Evolutionary conservation across 768 basidiomycete genomes (phyloP).

Genomic region (Serendipita sp.): DNA sequence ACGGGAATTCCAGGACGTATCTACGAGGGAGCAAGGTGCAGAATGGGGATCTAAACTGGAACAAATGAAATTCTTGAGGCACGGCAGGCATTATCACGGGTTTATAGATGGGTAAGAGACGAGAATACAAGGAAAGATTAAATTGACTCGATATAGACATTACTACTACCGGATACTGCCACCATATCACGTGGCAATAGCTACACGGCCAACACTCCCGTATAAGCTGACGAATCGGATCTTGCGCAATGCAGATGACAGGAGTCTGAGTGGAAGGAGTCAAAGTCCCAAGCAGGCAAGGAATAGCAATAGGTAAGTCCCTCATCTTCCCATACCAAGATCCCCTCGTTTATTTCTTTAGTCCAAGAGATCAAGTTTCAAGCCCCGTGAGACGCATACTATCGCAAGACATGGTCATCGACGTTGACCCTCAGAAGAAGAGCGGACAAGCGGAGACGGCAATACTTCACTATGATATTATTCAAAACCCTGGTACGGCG

Average conservation of each 20-base stretch:
- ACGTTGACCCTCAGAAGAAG: conserved; percentile 62
- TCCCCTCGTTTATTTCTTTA: background rate
- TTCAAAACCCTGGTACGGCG: conserved; percentile 85
- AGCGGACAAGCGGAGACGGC: conserved; percentile 82
- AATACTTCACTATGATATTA: conserved; percentile 82
- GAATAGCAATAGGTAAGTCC: background rate
- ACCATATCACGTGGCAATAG: background rate
- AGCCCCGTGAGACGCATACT: conserved; percentile 46
- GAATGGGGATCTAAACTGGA: conserved; percentile 65
- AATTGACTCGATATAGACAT: conserved; percentile 33
- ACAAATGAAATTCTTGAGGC: conserved; percentile 74
- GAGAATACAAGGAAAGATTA: background rate
- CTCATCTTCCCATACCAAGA: background rate
- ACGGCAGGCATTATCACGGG: conserved; percentile 59
- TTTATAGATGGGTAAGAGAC: conserved; percentile 70
- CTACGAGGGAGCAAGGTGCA: conserved; percentile 59
- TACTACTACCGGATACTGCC: conserved; percentile 45
- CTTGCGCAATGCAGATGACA: background rate
- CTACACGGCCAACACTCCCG: background rate
- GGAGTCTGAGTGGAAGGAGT: background rate
- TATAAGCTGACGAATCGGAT: conserved; percentile 2
- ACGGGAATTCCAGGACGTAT: conserved; percentile 80
- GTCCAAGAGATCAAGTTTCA: conserved; percentile 19
- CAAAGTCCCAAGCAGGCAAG: background rate
- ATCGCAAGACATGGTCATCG: conserved; percentile 82